Evolutionary conservation across 805 yeast genomes (phyloP).

Genomic region (Pichia paraexigua): DNA sequence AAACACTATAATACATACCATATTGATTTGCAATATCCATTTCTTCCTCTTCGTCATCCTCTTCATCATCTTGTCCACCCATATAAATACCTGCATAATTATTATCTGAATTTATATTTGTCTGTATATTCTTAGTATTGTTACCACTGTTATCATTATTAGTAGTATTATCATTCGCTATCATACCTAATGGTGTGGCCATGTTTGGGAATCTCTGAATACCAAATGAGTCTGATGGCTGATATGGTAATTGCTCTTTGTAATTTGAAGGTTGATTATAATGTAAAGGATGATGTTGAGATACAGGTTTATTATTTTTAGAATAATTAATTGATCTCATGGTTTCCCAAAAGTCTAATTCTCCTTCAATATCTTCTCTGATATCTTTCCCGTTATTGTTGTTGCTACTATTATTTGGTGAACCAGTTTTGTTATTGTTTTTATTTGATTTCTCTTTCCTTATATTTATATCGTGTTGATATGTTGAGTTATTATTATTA

Average conservation of each 20-base stretch:
- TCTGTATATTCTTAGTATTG: slow-evolving; percentile 6
- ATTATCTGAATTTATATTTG: slow-evolving; percentile 2
- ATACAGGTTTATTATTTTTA: slow-evolving; percentile 34
- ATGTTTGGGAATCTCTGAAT: slow-evolving; percentile 12
- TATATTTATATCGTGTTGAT: slow-evolving; percentile 1
- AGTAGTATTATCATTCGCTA: background rate
- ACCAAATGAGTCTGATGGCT: slow-evolving; percentile 15
- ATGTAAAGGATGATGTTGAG: slow-evolving; percentile 49
- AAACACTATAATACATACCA: slow-evolving; percentile 28
- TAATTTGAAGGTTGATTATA: slow-evolving; percentile 24
- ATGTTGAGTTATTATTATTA: background rate
- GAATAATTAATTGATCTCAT: slow-evolving; percentile 48
- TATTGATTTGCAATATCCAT: slow-evolving; percentile 27
- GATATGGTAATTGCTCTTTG: slow-evolving; percentile 14
- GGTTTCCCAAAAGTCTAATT: slow-evolving; percentile 64
- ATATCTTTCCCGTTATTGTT: slow-evolving; percentile 9
- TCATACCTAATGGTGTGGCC: slow-evolving; percentile 11
- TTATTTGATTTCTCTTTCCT: background rate
- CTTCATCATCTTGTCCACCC: slow-evolving; percentile 8
- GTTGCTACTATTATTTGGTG: background rate
- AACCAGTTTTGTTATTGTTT: slow-evolving; percentile 5
- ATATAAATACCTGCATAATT: slow-evolving; percentile 10
- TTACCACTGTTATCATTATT: slow-evolving; percentile 3
- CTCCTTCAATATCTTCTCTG: slow-evolving; percentile 51
- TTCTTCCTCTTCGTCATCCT: slow-evolving; percentile 26